phyloP scores from a whole-genome alignment of 805 yeast species.

The Maudiozyma serrabonitensis region DNA sequence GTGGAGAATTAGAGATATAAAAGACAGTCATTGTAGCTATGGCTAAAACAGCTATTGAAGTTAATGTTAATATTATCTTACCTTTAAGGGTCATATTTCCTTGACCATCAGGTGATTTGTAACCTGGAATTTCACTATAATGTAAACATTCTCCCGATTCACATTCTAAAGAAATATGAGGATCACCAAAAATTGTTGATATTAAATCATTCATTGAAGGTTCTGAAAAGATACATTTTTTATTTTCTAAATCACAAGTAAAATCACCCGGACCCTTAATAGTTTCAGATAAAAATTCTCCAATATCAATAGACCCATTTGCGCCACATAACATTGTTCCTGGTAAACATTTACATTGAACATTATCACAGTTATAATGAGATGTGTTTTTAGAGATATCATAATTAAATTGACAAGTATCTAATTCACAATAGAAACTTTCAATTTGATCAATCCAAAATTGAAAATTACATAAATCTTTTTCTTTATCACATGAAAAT shows the following conservation, averaged over 20 bases:
- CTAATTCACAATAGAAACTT: conserved; percentile 80
- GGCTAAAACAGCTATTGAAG: conserved; percentile 33
- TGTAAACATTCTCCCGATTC: conserved; percentile 87
- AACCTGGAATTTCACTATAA: conserved; percentile 88
- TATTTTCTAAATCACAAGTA: conserved; percentile 56
- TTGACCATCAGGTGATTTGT: conserved; percentile 48
- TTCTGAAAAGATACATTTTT: conserved; percentile 73
- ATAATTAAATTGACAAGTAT: conserved; percentile 59
- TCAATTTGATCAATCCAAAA: conserved; percentile 92
- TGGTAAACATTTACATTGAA: conserved; percentile 84
- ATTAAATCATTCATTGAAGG: conserved; percentile 95
- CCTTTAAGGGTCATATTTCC: conserved; percentile 22
- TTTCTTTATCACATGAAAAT: conserved; percentile 69
- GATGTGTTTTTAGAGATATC: conserved; percentile 57
- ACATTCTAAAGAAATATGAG: conserved; percentile 73
- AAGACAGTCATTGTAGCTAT: conserved; percentile 28
- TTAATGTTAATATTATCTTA: conserved; percentile 35
- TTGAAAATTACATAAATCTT: conserved; percentile 72
- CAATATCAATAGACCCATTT: conserved; percentile 85
- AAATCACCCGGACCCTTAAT: conserved; percentile 92
- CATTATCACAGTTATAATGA: conserved; percentile 65
- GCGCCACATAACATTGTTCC: conserved; percentile 92
- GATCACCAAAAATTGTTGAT: conserved; percentile 89
- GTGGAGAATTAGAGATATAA: conserved; percentile 49
- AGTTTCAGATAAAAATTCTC: conserved; percentile 84